Base-by-base conservation (phyloP, 2,329 filamentous ascomycete species). In the Aspergillus eucalypticola region DNA sequence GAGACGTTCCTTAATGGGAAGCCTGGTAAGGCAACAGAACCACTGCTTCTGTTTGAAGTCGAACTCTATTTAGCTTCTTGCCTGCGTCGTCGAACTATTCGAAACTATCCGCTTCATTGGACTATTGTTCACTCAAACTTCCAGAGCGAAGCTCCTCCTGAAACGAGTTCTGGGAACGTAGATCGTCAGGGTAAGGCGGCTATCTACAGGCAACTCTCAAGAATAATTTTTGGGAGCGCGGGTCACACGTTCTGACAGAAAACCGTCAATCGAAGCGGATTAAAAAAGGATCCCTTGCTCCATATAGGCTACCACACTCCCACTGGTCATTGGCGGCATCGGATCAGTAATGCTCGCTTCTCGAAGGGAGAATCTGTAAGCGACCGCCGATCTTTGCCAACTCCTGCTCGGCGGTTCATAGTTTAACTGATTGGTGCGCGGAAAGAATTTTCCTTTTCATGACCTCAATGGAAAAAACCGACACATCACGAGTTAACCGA, bases 21-120 rank as follows among this genome's bases (percentile, higher is more conserved):
- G 13, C 7, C 25, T 29, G 15, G 15, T 8, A 50, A 27, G 46
- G 46, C 46, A 50, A 50, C 17, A 50, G 19, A 44, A 21, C 13
- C 17, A n/a, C 13, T 11, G 11, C 11, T 32, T 35, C n/a, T 8
- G 39, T 55, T 42, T 44, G 53, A 55, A 44, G 39, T n/a, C 17
- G 53, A 55, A 55, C 53, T 55, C 53, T 55, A 55, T 27, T 55
- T 44, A n/a, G 53, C 17, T 32, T 42, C 15, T 42, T 25, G 21
- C 35, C 21, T 53, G 50, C 38, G 19, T 46, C n/a, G 25, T 50
- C 46, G 25, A 50, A 11, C 25, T 17, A 17, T n/a, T 29, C 23
- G 7, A n/a, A 6, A 49, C 25, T 15, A 27, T 17, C 17, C n/a
- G 25, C 13, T 27, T 29, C 23, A 15, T 25, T 29, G 46, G 21